Evolutionary conservation across 495 filamentous ascomycete genomes (phyloP), one percentile per base, ranked within the genome.

Genomic region (Talaromyces trachyspermus): DNA sequence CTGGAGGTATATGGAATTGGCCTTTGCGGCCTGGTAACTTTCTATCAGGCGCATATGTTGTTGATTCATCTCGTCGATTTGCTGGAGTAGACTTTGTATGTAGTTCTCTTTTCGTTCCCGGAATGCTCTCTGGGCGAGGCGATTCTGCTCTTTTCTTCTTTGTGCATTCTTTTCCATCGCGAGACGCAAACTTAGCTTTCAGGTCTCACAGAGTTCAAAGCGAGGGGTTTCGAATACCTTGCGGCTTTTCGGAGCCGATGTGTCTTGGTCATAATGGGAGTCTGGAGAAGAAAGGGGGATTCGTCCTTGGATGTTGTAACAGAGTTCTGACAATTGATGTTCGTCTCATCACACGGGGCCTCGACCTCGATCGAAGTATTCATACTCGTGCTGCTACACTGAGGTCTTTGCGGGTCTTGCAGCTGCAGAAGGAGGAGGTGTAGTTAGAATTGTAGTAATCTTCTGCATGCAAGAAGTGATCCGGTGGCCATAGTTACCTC

Each of bases 91-190:
- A 8, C 24, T 42, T 42, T 42, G 39, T 4, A 42, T 42, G 12
- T 42, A 42, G 15, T 22, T 42, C 10, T 42, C 39, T 42, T 42
- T 42, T 10, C 39, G 39, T 42, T 42, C 39, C 15, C 39, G 39
- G 24, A 25, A 41, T 41, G 38, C 38, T 14, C 38, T 41, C 20
- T 41, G 38, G 15, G 38, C 38, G 2, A 41, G 38, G 11, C 38
- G 38, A 19, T 41, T 41, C 18, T 41, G 38, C 11, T 23, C 38
- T 41, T 41, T 41, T 41, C 38, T 23, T 41, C 14, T 41, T 20
- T 41, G 38, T 11, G 38, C 38, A 20, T 41, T 20, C 38, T 23
- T 41, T 25, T 23, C 4, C n/a, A n/a, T n/a, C n/a, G n/a, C n/a
- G n/a, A n/a, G n/a, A 2, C n/a, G 32, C 12, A 24, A 14, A 12